These are phyloP conservation scores for Picochlorum sp. DNA, from an alignment of 139 green algal species.

Conservation along the genomic window DNA sequence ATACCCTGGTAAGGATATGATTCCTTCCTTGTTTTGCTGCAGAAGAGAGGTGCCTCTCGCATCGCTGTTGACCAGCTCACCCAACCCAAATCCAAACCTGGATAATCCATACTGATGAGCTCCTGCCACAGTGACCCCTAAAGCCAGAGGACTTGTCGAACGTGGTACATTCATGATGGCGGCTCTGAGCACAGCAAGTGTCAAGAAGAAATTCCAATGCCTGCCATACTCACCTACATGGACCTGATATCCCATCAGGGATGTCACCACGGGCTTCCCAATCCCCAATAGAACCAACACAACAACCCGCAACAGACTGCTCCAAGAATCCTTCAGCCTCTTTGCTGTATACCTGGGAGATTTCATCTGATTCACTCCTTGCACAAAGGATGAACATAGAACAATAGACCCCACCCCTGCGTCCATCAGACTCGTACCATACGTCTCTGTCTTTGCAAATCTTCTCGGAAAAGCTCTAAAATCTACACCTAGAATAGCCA, in stretches of 20 bases:
- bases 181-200: constrained; percentile 59
- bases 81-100: constrained; percentile 21
- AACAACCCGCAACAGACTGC: background rate
- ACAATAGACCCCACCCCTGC: constrained; percentile 77
- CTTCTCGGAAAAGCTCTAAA: constrained; percentile 71
- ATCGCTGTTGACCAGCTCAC: constrained; percentile 33
- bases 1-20: constrained; percentile 66
- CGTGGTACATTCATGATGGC: constrained; percentile 19
- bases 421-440: constrained; percentile 82
- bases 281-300: constrained; percentile 15
- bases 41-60: constrained; percentile 26
- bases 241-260: constrained; percentile 57
- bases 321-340: background rate
- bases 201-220: constrained; percentile 97
- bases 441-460: constrained; percentile 69
- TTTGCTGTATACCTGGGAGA: background rate
- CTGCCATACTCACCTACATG: constrained; percentile 82
- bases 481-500: constrained; percentile 85
- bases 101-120: constrained; percentile 41
- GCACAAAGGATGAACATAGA: constrained; percentile 38
- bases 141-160: constrained; percentile 12
- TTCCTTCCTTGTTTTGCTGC: constrained; percentile 75
- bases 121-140: constrained; percentile 9
- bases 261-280: constrained; percentile 34
- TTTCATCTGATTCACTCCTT: constrained; percentile 7